These are phyloP conservation scores for Hypoxylon sp. DNA, from an alignment of 2,329 filamentous ascomycete species.

Conservation along the genomic window DNA sequence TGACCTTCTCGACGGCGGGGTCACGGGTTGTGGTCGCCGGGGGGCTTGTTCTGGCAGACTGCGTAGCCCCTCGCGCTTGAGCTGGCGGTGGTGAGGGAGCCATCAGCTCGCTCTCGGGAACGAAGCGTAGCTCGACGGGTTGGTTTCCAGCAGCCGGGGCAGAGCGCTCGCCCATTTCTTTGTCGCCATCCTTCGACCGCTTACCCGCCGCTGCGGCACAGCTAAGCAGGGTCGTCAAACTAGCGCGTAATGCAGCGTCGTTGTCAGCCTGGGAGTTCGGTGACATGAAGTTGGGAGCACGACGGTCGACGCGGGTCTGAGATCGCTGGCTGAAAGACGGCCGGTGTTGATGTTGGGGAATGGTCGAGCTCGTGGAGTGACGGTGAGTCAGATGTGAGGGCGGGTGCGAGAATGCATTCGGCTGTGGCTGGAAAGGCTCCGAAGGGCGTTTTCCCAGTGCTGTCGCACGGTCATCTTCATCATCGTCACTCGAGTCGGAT, in stretches of 20 bases:
- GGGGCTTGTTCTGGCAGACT: conserved; percentile 34
- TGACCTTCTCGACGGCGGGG: conserved; percentile 62
- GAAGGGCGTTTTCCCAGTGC: conserved; percentile 75
- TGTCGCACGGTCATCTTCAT: conserved; percentile 82
- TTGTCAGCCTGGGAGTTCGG: conserved; percentile 87
- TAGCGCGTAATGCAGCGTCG: conserved; percentile 91
- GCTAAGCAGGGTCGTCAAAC: conserved; percentile 94
- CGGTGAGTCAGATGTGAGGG: conserved; percentile 68
- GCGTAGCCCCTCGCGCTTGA: conserved; percentile 39
- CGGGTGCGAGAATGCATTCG: conserved; percentile 92
- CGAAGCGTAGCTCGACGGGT: conserved; percentile 71
- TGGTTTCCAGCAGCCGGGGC: conserved; percentile 65
- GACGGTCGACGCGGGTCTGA: conserved; percentile 63
- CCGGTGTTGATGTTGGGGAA: conserved; percentile 65
- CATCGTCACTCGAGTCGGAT: conserved; percentile 67
- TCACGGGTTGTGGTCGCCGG: conserved; percentile 40
- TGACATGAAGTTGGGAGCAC: conserved; percentile 75
- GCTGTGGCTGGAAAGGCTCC: conserved; percentile 84
- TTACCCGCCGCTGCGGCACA: conserved; percentile 91
- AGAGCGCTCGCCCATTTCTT: conserved; percentile 56
- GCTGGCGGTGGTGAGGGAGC: conserved; percentile 52
- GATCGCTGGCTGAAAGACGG: conserved; percentile 65
- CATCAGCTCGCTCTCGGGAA: conserved; percentile 73
- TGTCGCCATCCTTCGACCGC: conserved; percentile 75
- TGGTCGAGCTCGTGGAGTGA: conserved; percentile 65